Base-by-base conservation (phyloP, 805 yeast species). In the Barnettozyma siamensis region DNA sequence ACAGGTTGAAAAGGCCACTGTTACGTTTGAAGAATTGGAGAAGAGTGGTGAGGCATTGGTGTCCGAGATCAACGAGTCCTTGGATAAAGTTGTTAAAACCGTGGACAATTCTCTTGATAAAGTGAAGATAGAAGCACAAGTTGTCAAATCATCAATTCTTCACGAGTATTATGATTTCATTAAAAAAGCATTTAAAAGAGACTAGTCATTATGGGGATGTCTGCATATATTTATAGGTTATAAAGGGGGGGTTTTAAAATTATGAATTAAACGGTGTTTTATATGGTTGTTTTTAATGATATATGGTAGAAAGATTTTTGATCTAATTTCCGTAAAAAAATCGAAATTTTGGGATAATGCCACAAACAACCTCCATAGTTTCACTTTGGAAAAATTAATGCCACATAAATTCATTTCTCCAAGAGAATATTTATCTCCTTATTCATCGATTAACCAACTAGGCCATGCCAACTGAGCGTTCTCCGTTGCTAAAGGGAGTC, bases 61-160 rank as follows among this genome's bases (percentile, higher is more conserved):
- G 17, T 52, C 33, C 45, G 46, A 40, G 18, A 41, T 47, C n/a
- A 41, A 41, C 17, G 44, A 41, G 20, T 41, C 44, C 7, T 33
- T 58, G 3, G 51, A 44, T 23, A 59, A 57, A 39, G 60, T 61
- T 17, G 54, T 57, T 13, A 63, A 55, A 23, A 54, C 62, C 4
- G 60, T 62, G 10, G 64, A 58, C 32, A 61, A 57, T 46, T 24
- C 48, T 2, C 13, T 48, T 1, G 61, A 45, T 30, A 60, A 66
- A 23, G 69, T 78, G 2, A 75, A 81, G 40, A 62, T 80, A 0
- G 70, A 69, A 41, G 66, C 67, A 15, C 53, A 47, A 17, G 17
- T 18, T 15, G 55, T 50, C 8, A 50, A 51, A 43, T 45, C 39
- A 17, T 54, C 58, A 18, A 43, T 55, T 5, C 17, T 55, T 13